phyloP scores from a whole-genome alignment of 2,329 filamentous ascomycete species.

The Tolypocladium album region DNA sequence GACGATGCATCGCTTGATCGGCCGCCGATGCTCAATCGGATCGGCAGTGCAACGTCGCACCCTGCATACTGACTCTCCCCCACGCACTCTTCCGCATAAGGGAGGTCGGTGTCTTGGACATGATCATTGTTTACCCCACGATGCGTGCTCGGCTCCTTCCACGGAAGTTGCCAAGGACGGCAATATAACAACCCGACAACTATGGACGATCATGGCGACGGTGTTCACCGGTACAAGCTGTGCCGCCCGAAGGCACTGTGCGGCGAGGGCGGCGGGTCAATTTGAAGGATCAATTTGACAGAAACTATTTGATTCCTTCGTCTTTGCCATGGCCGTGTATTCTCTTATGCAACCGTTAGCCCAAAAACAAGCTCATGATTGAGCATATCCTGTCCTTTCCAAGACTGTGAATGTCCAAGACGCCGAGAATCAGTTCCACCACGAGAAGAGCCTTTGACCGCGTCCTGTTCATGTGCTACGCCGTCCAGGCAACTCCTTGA shows the following conservation, averaged over 20 bases:
- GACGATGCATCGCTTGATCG: not conserved
- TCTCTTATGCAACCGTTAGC: not conserved
- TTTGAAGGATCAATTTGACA: not conserved
- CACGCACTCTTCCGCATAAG: not conserved
- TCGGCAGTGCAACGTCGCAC: not conserved
- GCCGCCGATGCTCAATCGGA: not conserved
- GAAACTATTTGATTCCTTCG: not conserved
- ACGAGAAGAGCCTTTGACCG: not conserved
- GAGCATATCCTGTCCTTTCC: not conserved
- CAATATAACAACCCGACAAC: not conserved
- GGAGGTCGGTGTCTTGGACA: not conserved
- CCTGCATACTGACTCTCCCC: not conserved
- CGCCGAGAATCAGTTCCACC: not conserved
- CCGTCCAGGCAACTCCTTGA: not conserved
- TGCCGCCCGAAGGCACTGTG: not conserved
- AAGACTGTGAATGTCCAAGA: not conserved
- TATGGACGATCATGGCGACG: not conserved
- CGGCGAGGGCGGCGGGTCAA: not conserved
- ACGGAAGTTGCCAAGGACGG: not conserved
- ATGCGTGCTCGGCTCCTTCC: not conserved
- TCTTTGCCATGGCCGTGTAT: not conserved
- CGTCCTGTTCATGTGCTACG: not conserved
- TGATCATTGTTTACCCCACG: not conserved
- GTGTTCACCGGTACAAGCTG: no score
- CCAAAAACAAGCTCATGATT: not conserved